Evolutionary conservation across 139 green algal species (phyloP), one percentile per base, ranked within the genome.

Genomic region (Picochlorum sp.): DNA sequence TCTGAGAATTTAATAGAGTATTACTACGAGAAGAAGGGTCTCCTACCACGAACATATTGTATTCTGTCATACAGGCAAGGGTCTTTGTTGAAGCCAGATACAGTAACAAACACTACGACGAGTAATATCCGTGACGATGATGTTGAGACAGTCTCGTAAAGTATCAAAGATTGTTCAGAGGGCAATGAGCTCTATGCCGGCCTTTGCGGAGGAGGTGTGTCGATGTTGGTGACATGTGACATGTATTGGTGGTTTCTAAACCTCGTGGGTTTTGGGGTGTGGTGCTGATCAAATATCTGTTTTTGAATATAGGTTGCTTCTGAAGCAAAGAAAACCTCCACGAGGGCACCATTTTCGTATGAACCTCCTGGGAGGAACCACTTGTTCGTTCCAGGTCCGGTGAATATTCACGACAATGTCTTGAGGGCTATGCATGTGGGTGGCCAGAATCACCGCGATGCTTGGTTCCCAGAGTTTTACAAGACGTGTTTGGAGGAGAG

Each of bases 381-480:
- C 55, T 76, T 98, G 6, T 95, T 90, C 69, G 91, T 97, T 37
- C 91, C 88, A 54, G 86, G 88, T 92, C 92, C 92, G 0, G 91
- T 95, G 15, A 98, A 98, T 82, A 95, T 98, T 55, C 92, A 96
- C 49, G 86, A 97, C 5, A 60, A 71, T 10, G 91, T 98, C 20
- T 63, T 84, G 52, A 74, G 82, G 1, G 92, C 87, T 0, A 98
- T 98, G 92, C 60, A 87, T 45, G 78, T 91, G 57, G 85, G 87
- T 0, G 79, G 81, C 9, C 77, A 90, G 62, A 97, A 98, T 72
- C 92, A 98, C 61, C 59, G 91, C 1, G 95, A 97, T 70, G 86
- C 92, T 16, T 97, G 84, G 76, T 98, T 98, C 66, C 73, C 82
- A 3, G 57, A 75, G 0, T 86, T 97, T 30, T 96, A 83, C 79